These are phyloP conservation scores for Amylostereum areolatum DNA, from an alignment of 1,284 basidiomycete species.

Conservation along the genomic window DNA sequence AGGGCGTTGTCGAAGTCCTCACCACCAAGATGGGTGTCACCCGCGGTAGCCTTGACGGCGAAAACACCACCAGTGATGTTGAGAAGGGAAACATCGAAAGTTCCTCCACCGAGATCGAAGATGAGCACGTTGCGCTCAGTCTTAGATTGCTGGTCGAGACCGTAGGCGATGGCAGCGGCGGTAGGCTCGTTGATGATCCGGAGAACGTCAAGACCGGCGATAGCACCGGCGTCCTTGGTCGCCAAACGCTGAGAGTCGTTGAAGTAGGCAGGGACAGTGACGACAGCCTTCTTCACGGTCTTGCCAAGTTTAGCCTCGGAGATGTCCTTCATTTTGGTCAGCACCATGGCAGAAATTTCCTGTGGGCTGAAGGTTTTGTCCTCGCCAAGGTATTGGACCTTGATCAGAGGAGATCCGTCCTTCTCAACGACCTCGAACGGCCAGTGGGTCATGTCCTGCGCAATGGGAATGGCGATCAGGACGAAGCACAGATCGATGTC, in stretches of 20 bases:
- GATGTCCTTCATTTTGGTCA: constrained; percentile 99
- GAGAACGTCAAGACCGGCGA: constrained; percentile 90
- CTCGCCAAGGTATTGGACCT: constrained; percentile 90
- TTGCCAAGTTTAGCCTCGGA: constrained; percentile 98
- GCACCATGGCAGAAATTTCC: constrained; percentile 98
- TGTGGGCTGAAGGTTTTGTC: constrained; percentile 96
- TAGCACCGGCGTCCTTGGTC: constrained; percentile 93
- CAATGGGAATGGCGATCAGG: not conserved
- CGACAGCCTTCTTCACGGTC: constrained; percentile 92
- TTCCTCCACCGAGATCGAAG: constrained; percentile 99
- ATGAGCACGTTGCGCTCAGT: constrained; percentile 98
- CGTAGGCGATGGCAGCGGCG: constrained; percentile 91
- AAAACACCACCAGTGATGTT: constrained; percentile 97
- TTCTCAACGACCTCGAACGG: constrained; percentile 94
- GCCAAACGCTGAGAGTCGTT: constrained; percentile 95
- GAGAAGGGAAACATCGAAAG: constrained; percentile 96
- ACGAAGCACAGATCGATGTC: constrained; percentile 2
- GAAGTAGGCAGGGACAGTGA: constrained; percentile 96
- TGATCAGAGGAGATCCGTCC: constrained; percentile 93
- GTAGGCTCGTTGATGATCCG: constrained; percentile 98
- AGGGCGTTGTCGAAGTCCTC: constrained; percentile 99
- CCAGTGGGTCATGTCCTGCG: constrained; percentile 84
- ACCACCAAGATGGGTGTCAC: constrained; percentile 97
- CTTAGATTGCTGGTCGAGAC: constrained; percentile 86
- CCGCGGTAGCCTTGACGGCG: constrained; percentile 96